Conservation (phyloP, 2,329 filamentous ascomycete genomes). For the Calonectria fujianensis region DNA sequence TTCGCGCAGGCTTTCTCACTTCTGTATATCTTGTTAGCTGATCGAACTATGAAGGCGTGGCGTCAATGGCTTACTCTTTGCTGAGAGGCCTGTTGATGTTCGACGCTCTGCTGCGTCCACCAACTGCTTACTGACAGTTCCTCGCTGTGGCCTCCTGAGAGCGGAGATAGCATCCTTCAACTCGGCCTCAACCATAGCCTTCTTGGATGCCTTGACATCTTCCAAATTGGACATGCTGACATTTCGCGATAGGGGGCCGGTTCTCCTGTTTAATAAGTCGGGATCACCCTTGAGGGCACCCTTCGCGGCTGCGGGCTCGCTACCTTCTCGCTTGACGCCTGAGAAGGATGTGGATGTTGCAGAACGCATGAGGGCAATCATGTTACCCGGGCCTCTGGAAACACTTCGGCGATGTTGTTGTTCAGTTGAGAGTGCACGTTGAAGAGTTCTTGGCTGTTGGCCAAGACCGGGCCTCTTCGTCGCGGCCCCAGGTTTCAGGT, state of each 20-base stretch:
- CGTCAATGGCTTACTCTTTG: constrained; percentile 66
- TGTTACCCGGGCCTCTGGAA: constrained; percentile 74
- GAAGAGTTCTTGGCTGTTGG: constrained; percentile 72
- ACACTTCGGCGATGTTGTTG: constrained; percentile 71
- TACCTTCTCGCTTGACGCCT: constrained; percentile 80
- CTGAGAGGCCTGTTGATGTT: constrained; percentile 66
- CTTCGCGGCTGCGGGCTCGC: constrained; percentile 74
- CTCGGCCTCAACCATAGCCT: constrained; percentile 81
- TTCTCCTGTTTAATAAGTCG: constrained; percentile 63
- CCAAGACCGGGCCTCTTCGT: constrained; percentile 67
- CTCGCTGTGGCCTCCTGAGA: constrained; percentile 84
- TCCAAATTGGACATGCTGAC: constrained; percentile 70
- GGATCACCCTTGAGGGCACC: constrained; percentile 67
- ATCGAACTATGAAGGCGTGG: not conserved
- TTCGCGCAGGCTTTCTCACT: constrained; percentile 70
- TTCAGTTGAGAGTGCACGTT: constrained; percentile 78
- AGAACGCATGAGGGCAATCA: constrained; percentile 80
- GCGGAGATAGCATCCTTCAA: constrained; percentile 83
- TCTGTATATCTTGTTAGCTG: constrained; percentile 64
- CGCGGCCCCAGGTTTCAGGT: constrained; percentile 71
- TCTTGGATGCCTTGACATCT: constrained; percentile 77
- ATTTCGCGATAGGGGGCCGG: constrained; percentile 61
- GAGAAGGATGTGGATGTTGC: constrained; percentile 77
- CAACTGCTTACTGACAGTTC: constrained; percentile 79
- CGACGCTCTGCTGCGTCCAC: constrained; percentile 81